A percentile compares a stretch with the other conserved stretches of the same genome.
phyloP scores from a whole-genome alignment of 495 filamentous ascomycete genomes.

The Hypoxylon crocopeplum region DNA sequence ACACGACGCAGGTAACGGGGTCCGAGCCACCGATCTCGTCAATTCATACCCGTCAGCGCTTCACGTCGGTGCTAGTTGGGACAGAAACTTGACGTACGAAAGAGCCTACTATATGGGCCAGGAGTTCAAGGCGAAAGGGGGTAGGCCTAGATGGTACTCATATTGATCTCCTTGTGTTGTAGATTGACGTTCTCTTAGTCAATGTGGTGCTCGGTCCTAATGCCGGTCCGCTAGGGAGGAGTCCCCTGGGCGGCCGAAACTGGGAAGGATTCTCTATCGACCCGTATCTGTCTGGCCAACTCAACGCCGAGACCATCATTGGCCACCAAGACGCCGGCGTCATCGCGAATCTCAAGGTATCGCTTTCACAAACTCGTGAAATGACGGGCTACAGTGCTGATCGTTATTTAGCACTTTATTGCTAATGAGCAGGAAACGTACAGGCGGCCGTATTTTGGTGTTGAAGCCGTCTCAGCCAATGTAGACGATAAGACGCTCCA shows the following conservation, averaged over 20 bases:
- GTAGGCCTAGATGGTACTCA: constrained; percentile 9
- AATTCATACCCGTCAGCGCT: constrained; percentile 64
- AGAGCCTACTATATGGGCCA: constrained; percentile 60
- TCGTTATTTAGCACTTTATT: constrained; percentile 58
- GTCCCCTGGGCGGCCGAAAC: constrained; percentile 59
- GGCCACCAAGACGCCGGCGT: constrained; percentile 62
- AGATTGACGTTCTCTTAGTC: constrained; percentile 64
- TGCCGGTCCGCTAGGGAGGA: constrained; percentile 61
- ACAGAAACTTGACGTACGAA: constrained; percentile 57
- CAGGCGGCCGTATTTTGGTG: constrained; percentile 56
- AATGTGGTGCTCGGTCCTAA: constrained; percentile 77
- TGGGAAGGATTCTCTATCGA: constrained; percentile 63
- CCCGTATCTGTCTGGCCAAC: constrained; percentile 55
- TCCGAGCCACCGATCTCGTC: constrained; percentile 66
- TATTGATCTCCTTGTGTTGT: background rate
- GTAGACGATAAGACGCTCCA: constrained; percentile 73
- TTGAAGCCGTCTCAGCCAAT: constrained; percentile 63
- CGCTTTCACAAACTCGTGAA: background rate
- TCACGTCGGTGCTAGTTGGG: constrained; percentile 64
- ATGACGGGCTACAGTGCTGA: background rate
- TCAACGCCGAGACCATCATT: constrained; percentile 52
- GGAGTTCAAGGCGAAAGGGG: constrained; percentile 67
- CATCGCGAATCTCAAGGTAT: constrained; percentile 60
- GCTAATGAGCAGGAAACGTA: constrained; percentile 72
- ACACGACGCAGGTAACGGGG: constrained; percentile 67